These are phyloP conservation scores for Westerdykella aurantiaca DNA, from an alignment of 2,329 filamentous ascomycete genomes.

Conservation along the genomic window DNA sequence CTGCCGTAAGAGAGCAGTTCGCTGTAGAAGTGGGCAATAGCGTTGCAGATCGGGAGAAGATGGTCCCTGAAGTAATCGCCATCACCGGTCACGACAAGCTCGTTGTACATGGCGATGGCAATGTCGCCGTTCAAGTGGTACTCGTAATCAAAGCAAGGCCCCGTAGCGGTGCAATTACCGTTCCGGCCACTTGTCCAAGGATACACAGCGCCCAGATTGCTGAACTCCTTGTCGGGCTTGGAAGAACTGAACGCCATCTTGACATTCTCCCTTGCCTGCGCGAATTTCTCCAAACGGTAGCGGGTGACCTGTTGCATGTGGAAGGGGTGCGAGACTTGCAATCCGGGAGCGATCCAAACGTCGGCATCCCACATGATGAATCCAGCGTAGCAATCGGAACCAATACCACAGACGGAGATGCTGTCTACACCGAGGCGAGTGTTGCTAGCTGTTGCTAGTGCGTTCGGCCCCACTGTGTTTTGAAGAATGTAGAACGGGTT, in stretches of 20 bases:
- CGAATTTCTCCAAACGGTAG: constrained; percentile 55
- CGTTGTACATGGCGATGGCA: constrained; percentile 56
- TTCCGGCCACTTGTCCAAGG: constrained; percentile 63
- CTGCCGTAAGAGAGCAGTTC: constrained; percentile 57
- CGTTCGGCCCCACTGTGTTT: constrained; percentile 51
- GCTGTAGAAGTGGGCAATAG: constrained; percentile 56
- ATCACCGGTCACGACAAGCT: constrained; percentile 57
- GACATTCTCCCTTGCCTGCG: constrained; percentile 57
- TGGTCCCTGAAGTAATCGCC: constrained; percentile 49
- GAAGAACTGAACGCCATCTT: constrained; percentile 52
- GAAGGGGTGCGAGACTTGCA: constrained; percentile 59
- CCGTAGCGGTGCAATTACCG: constrained; percentile 61
- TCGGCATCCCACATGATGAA: constrained; percentile 62
- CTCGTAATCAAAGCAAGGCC: constrained; percentile 63
- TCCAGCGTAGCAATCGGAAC: constrained; percentile 62
- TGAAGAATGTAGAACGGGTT: constrained; percentile 55
- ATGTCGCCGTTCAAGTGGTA: constrained; percentile 69
- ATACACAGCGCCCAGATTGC: constrained; percentile 55
- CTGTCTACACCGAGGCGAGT: constrained; percentile 55
- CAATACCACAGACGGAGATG: constrained; percentile 62
- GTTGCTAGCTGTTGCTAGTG: constrained; percentile 47
- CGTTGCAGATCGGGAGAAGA: constrained; percentile 59
- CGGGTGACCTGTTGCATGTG: constrained; percentile 59
- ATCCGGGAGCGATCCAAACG: constrained; percentile 62
- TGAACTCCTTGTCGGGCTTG: constrained; percentile 53